These are phyloP conservation scores for Vitellaria paradoxa DNA, from an alignment of 179 eudicot species.

Conservation along the genomic window DNA sequence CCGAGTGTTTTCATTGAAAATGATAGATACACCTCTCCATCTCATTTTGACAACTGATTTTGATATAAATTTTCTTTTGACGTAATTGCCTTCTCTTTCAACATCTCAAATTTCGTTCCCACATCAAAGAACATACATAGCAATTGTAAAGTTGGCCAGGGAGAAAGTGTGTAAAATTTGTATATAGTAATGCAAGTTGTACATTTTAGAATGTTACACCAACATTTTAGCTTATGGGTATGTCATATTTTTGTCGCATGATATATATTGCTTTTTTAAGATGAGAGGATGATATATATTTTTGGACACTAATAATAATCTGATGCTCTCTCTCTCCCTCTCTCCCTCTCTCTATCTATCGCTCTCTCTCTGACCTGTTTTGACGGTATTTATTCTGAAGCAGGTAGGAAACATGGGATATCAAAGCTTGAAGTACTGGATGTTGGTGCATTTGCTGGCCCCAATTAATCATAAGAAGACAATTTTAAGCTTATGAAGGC, in stretches of 20 bases:
- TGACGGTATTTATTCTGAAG: conserved; percentile 8
- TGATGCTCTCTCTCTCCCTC: neutral
- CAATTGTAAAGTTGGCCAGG: conserved; percentile 1
- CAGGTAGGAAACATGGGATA: conserved; percentile 44
- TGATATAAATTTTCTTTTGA: neutral
- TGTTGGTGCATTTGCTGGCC: conserved; percentile 41
- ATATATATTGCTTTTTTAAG: neutral
- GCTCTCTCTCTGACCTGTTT: neutral
- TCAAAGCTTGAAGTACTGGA: conserved; percentile 43
- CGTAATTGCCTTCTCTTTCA: no score
- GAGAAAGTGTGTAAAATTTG: neutral
- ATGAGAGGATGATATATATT: neutral
- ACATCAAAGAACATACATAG: neutral
- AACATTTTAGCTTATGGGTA: neutral
- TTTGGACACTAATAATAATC: neutral
- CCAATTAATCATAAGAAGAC: conserved; percentile 26
- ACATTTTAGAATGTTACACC: neutral
- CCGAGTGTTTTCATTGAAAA: no score
- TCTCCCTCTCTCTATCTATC: neutral
- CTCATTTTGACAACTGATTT: no score
- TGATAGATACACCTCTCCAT: no score
- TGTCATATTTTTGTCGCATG: neutral
- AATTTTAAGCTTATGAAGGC: neutral
- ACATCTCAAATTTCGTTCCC: neutral
- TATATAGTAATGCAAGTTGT: neutral